Base-by-base conservation (phyloP, 2,329 filamentous ascomycete genomes). In the Colletotrichum aenigma region DNA sequence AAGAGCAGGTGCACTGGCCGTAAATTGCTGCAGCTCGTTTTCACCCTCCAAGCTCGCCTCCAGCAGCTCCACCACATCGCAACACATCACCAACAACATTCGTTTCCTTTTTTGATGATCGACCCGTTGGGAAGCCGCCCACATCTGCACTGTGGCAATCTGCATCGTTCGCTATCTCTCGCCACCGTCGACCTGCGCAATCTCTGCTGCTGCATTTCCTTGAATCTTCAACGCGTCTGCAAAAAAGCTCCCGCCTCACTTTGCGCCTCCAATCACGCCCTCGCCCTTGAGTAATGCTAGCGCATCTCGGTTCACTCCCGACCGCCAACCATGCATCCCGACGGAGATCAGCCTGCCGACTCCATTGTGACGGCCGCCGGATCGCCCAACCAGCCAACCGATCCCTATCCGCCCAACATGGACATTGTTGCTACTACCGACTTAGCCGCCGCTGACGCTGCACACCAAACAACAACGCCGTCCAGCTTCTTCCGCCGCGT, bases 401-500 rank as follows among this genome's bases (percentile, higher is more conserved):
- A 62, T 64, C 13, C 32, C 8, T 18, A 52, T 21, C 55, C 43
- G 16, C 68, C 76, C 12, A 52, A 34, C 16, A 70, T 76, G 43
- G 69, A 67, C 21, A 30, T 77, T 16, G 66, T 77, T 13, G 76
- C 74, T 55, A 52, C 67, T 10, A 76, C 71, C 28, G 74, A 67
- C 12, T 9, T 48, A 66, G 26, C 74, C 71, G 71, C 60, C 38
- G 36, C 12, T 62, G 60, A 66, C 26, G 24, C 66, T 24, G 21
- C 55, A n/a, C 26, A 15, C 24, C 4, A n/a, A 18, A 24, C n/a
- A 52, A 67, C n/a, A 56, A 65, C 71, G 36, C 69, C 61, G 64
- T 62, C 55, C 7, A 66, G 64, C 28, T 87, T 85, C 77, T 87
- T 84, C 76, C 82, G 82, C n/a, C 83, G 82, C 3, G 82, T 82